Evolutionary conservation across 2,329 filamentous ascomycete species (phyloP).

Genomic region (Talaromyces sp.): DNA sequence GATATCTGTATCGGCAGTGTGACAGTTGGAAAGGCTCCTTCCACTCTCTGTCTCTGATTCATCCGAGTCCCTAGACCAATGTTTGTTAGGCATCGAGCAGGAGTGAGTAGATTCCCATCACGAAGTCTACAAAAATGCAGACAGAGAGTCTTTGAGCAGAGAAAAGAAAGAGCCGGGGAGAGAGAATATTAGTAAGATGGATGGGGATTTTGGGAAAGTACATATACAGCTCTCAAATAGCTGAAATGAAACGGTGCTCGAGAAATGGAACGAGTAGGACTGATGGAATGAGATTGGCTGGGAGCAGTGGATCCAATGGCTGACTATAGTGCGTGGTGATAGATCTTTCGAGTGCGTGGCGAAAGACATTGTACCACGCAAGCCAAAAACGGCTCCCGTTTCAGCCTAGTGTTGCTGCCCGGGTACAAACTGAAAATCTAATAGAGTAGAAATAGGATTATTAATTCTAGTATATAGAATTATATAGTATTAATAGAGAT

Average conservation of each 20-base stretch:
- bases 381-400: neutral
- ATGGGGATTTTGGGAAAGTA: neutral
- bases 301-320: neutral
- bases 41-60: neutral
- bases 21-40: neutral
- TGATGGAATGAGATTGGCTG: neutral
- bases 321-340: constrained; percentile 3
- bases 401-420: neutral
- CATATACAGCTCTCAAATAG: neutral
- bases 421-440: neutral
- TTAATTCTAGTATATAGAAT: too few relatives aligned
- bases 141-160: neutral
- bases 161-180: neutral
- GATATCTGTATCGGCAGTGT: neutral
- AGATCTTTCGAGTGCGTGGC: neutral
- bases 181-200: neutral
- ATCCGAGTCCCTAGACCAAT: neutral
- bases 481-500: too few relatives aligned
- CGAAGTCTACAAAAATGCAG: neutral
- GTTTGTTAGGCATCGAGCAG: neutral
- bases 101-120: neutral
- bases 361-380: neutral
- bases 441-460: neutral
- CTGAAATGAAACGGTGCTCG: neutral
- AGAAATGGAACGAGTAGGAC: neutral